Percentiles rank a stretch among this genome's conserved stretches.
phyloP scores from a whole-genome alignment of 768 basidiomycete genomes.

The Tulasnella calospora region DNA sequence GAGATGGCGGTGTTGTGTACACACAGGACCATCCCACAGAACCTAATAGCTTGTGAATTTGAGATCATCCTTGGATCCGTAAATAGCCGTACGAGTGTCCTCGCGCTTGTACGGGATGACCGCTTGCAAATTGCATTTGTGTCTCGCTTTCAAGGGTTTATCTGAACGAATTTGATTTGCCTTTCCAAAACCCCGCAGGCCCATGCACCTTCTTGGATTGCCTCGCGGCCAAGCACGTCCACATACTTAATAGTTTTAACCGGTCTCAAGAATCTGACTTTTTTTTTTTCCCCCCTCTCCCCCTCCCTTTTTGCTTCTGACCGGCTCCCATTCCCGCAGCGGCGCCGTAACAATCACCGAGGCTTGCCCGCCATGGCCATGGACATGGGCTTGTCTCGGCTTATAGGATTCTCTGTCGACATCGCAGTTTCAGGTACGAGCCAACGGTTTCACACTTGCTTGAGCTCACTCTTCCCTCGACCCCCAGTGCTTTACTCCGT shows the following conservation, averaged over 20 bases:
- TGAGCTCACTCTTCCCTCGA: not conserved
- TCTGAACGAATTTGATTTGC: not conserved
- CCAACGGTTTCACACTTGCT: not conserved
- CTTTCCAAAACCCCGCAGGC: not conserved
- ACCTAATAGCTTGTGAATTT: not conserved
- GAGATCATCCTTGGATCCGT: not conserved
- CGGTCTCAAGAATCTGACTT: no score
- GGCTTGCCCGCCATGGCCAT: constrained; percentile 13
- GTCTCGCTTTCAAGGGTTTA: not conserved
- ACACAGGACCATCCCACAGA: not conserved
- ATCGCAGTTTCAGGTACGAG: constrained; percentile 12
- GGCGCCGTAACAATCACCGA: not conserved
- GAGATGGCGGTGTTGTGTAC: not conserved
- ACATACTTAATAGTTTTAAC: not conserved
- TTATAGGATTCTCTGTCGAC: constrained; percentile 17
- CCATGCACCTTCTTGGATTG: no score
- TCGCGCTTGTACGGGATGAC: not conserved
- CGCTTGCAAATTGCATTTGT: not conserved
- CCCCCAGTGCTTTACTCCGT: constrained; percentile 7
- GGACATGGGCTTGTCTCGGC: constrained; percentile 13
- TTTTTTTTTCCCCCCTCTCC: not conserved
- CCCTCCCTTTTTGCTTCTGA: not conserved
- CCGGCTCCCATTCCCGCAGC: not conserved
- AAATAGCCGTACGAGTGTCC: not conserved
- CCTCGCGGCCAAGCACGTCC: not conserved